These are phyloP conservation scores for Dictyostelium intermedium DNA, from an alignment of 78 protist genomes.

Conservation along the genomic window DNA sequence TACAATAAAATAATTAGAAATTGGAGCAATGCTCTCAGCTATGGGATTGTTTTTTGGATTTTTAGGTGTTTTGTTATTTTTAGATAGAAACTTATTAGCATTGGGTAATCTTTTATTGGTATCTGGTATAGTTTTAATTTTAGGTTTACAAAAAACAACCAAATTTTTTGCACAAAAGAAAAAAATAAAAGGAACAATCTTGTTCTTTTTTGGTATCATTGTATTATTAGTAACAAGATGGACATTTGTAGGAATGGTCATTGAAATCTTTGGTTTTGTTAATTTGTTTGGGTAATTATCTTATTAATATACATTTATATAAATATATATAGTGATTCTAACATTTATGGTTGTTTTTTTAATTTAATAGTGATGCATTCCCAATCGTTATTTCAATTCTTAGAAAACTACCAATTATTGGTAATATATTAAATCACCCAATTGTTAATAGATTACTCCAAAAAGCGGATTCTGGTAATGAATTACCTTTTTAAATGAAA, in stretches of 20 bases:
- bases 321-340: neutral
- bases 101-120: constrained; percentile 89
- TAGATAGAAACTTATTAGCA: constrained; percentile 87
- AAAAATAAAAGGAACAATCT: constrained; percentile 81
- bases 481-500: constrained; percentile 50
- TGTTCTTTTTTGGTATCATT: constrained; percentile 85
- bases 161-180: constrained; percentile 82
- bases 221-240: constrained; percentile 76
- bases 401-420: constrained; percentile 75
- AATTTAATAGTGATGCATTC: constrained; percentile 61
- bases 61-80: constrained; percentile 84
- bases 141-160: constrained; percentile 72
- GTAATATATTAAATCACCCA: constrained; percentile 73
- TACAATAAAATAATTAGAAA: constrained; percentile 54
- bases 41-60: constrained; percentile 82
- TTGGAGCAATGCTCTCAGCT: constrained; percentile 88
- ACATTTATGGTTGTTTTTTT: neutral
- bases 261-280: constrained; percentile 86
- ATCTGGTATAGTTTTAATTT: constrained; percentile 77
- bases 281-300: constrained; percentile 86
- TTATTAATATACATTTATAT: too few relatives aligned
- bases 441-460: constrained; percentile 10
- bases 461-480: constrained; percentile 64
- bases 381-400: constrained; percentile 75
- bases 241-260: constrained; percentile 63